Base-by-base conservation (phyloP, 345 rosid species). In the Citropsis articulata region DNA sequence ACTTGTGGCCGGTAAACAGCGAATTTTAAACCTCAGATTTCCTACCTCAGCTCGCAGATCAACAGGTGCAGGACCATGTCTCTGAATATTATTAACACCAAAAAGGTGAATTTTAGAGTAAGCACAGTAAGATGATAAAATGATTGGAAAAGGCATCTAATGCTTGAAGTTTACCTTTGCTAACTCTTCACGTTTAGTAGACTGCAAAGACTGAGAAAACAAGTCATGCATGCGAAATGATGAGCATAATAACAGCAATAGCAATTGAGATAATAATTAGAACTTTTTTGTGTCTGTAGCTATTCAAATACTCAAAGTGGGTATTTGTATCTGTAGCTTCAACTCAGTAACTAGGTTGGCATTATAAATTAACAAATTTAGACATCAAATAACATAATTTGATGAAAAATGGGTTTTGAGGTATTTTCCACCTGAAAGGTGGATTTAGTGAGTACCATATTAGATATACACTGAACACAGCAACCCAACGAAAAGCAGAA, bases 41-140 rank as follows among this genome's bases (percentile, higher is more conserved):
- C 90, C 87, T 69, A 93, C 98, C 97, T 91, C 93, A 25, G 84
- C 79, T 84, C 95, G 83, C 21, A 84, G 83, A 80, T 88, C 92
- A 38, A 80, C 73, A 13, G 85, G 69, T 73, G 81, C 57, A 79
- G 87, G 73, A 36, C 84, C 76, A 0, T 28, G 84, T 77, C 64
- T 85, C 91, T 91, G 86, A 56, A 79, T 16, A 72, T n/a, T 4
- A 69, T 27, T 33, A 71, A 66, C 14, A 61, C 4, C 50, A 30
- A 75, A 40, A 40, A 36, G 5, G 61, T 78, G 76, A 56, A 72
- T 61, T 73, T 40, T 57, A 73, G 16, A 45, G 72, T 27, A 66
- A 50, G 42, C 7, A 19, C 16, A 78, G 35, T 8, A 19, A 48
- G 42, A 80, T 27, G 48, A 40, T 35, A 28, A 45, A 21, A 72